phyloP scores from a whole-genome alignment of 2,329 filamentous ascomycete species.

The Fusarium foetens region DNA sequence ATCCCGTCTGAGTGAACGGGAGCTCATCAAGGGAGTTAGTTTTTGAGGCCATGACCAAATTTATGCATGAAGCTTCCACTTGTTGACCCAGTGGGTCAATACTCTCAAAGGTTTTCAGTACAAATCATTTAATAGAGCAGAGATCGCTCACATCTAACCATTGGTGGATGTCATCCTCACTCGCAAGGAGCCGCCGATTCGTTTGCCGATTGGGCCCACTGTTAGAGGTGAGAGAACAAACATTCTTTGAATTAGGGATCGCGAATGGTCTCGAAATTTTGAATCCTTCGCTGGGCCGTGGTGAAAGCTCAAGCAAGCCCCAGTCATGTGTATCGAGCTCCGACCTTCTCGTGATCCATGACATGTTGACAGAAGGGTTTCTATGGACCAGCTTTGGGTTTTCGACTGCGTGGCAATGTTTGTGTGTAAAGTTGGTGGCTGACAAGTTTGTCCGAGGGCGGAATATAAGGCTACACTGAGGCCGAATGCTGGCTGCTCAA shows the following conservation, averaged over 20 bases:
- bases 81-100: neutral
- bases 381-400: neutral
- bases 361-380: too few relatives aligned
- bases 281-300: neutral
- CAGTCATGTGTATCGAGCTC: too few relatives aligned
- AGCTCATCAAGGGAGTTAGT: neutral
- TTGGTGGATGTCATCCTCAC: neutral
- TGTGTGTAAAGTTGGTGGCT: too few relatives aligned
- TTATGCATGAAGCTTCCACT: neutral
- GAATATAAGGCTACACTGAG: too few relatives aligned
- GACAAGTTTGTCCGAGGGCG: too few relatives aligned
- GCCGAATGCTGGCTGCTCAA: too few relatives aligned
- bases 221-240: neutral
- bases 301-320: neutral
- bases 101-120: neutral
- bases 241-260: neutral
- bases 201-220: neutral
- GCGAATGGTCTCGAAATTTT: neutral
- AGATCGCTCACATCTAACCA: neutral
- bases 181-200: neutral
- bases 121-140: neutral
- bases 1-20: neutral
- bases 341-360: too few relatives aligned
- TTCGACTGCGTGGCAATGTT: too few relatives aligned
- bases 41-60: neutral